These are phyloP conservation scores for Basidiobolus meristosporus DNA, from an alignment of 371 early-diverging fungal species.

Conservation along the genomic window DNA sequence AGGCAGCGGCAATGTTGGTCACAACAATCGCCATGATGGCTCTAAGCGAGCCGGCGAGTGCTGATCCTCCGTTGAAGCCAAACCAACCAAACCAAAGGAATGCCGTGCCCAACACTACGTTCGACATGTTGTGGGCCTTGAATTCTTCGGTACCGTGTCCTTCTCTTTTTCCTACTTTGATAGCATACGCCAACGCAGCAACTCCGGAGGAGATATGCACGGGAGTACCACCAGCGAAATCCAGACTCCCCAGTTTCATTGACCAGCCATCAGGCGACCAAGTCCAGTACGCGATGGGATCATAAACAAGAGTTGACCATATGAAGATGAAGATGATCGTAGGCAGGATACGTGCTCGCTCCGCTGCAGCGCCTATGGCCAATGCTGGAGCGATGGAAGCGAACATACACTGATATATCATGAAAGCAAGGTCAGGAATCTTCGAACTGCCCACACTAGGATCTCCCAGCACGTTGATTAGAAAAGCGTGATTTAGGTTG, in stretches of 20 bases:
- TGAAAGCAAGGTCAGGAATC: constrained; percentile 50
- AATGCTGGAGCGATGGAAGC: constrained; percentile 76
- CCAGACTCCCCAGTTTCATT: constrained; percentile 45
- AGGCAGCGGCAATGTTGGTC: constrained; percentile 68
- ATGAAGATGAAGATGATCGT: constrained; percentile 73
- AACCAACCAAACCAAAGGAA: constrained; percentile 86
- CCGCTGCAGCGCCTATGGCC: constrained; percentile 80
- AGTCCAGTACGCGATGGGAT: constrained; percentile 81
- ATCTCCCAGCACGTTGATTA: constrained; percentile 28
- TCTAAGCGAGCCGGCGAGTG: constrained; percentile 53
- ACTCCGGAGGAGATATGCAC: constrained; percentile 84
- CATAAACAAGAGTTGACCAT: constrained; percentile 83
- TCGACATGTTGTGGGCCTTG: constrained; percentile 78
- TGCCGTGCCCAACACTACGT: constrained; percentile 70
- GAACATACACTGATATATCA: constrained; percentile 66
- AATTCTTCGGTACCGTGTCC: constrained; percentile 42
- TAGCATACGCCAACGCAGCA: constrained; percentile 69
- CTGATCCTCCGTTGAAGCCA: constrained; percentile 81
- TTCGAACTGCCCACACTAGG: constrained; percentile 27
- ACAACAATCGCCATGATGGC: constrained; percentile 71
- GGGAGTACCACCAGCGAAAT: constrained; percentile 82
- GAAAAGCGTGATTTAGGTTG: constrained; percentile 48
- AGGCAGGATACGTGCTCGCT: constrained; percentile 71
- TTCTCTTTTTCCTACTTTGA: constrained; percentile 61
- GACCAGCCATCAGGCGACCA: constrained; percentile 77